These are phyloP conservation scores for Butyriboletus loyo DNA, from an alignment of 768 basidiomycete genomes.

Conservation along the genomic window DNA sequence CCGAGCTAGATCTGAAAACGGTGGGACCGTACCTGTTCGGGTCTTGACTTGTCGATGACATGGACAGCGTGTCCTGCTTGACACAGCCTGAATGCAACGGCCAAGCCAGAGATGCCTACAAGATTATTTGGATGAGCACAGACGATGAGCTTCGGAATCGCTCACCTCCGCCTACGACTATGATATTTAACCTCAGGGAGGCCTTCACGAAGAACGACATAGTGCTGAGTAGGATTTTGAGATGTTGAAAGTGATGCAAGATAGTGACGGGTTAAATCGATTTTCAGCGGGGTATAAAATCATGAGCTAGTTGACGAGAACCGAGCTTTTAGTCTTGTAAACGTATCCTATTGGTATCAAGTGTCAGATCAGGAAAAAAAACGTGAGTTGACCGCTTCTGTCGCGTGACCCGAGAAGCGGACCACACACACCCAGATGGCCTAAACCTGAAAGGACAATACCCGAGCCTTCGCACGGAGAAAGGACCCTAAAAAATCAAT, in stretches of 20 bases:
- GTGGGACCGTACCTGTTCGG: slow-evolving; percentile 30
- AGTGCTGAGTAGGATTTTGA: not conserved
- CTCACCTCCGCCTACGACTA: slow-evolving; percentile 22
- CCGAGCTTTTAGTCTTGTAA: not conserved
- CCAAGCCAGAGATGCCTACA: slow-evolving; percentile 47
- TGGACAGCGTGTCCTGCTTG: slow-evolving; percentile 53
- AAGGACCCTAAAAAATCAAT: not conserved
- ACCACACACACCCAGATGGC: not conserved
- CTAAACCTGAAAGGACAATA: not conserved
- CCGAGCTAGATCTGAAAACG: not conserved
- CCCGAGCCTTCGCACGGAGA: not conserved
- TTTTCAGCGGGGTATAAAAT: not conserved
- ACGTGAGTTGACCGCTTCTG: slow-evolving; percentile 5
- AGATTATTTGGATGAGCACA: not conserved
- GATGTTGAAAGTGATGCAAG: not conserved
- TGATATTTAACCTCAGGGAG: slow-evolving; percentile 9
- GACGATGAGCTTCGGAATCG: not conserved
- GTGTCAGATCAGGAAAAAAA: not conserved
- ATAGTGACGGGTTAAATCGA: not conserved
- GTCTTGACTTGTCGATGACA: slow-evolving; percentile 50
- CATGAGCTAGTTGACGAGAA: not conserved
- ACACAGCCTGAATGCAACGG: slow-evolving; percentile 50
- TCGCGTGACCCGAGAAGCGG: not conserved
- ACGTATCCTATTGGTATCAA: not conserved
- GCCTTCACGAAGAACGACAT: slow-evolving; percentile 12